phyloP scores from a whole-genome alignment of 2,329 filamentous ascomycete species.

The Beauveria sp. region DNA sequence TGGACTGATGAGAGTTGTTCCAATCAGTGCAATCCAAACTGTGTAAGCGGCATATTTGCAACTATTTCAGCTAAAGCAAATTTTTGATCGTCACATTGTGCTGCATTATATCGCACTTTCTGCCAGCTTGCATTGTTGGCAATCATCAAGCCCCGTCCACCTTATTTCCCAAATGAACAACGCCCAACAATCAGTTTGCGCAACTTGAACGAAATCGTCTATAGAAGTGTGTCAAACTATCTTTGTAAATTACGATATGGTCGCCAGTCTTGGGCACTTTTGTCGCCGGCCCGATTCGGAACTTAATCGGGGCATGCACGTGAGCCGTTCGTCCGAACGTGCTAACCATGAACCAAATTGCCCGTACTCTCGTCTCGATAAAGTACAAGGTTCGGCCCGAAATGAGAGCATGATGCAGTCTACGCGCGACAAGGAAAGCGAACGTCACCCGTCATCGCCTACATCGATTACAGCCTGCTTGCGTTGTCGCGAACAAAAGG shows the following conservation, averaged over 20 bases:
- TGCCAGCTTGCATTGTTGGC: too few species aligned
- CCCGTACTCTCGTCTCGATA: neutral
- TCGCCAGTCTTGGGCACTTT: neutral
- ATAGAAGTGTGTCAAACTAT: too few species aligned
- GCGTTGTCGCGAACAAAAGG: slow-evolving; percentile 4
- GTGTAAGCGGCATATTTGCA: too few species aligned
- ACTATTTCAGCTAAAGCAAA: too few species aligned
- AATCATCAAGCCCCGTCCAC: too few species aligned
- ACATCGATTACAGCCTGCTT: neutral
- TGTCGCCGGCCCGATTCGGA: slow-evolving; percentile 1
- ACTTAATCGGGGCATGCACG: neutral
- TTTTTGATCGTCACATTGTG: too few species aligned
- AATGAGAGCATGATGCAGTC: neutral
- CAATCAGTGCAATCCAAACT: too few species aligned
- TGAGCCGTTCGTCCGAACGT: neutral
- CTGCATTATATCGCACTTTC: too few species aligned
- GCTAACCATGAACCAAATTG: neutral
- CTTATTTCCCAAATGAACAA: too few species aligned
- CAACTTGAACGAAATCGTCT: neutral
- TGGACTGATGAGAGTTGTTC: too few species aligned
- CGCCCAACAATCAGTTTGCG: neutral
- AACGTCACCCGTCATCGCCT: neutral
- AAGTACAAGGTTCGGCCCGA: neutral
- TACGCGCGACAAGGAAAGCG: neutral
- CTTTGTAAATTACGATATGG: neutral